phyloP scores from a whole-genome alignment of 1,284 basidiomycete species.

The Porphyrellus sp. region DNA sequence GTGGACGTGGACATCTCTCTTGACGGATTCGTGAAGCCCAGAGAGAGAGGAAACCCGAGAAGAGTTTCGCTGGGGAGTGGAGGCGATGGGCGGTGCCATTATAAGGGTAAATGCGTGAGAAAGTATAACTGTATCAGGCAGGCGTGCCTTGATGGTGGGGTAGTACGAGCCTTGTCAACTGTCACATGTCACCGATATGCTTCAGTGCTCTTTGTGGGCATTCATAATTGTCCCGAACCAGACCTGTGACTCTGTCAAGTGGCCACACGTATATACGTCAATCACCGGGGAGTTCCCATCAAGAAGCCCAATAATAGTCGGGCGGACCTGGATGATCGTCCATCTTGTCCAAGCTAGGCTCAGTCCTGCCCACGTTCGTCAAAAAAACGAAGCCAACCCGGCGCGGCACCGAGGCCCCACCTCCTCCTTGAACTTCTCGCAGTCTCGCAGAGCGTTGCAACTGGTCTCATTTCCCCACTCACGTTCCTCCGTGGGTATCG shows the following conservation, averaged over 20 bases:
- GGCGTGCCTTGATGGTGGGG: constrained; percentile 8
- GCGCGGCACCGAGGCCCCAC: constrained; percentile 8
- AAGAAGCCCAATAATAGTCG: constrained; percentile 8
- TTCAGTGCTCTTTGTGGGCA: neutral
- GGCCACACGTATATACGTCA: constrained; percentile 3
- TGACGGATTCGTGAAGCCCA: neutral
- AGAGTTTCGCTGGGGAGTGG: constrained; percentile 12
- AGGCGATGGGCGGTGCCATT: constrained; percentile 5
- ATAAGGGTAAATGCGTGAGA: constrained; percentile 25
- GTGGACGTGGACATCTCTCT: constrained; percentile 20
- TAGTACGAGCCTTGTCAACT: neutral
- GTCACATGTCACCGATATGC: neutral
- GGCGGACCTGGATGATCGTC: neutral
- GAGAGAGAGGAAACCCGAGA: constrained; percentile 21
- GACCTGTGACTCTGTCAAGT: neutral
- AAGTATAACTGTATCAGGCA: constrained; percentile 12
- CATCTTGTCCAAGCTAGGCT: neutral
- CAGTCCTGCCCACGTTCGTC: neutral
- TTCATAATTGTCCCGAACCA: neutral
- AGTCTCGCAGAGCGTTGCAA: neutral
- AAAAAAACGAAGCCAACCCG: neutral
- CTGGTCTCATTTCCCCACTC: neutral
- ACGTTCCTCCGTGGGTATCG: neutral
- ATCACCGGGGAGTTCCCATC: constrained; percentile 8
- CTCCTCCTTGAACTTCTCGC: neutral